Evolutionary conservation across 2,329 filamentous ascomycete genomes (phyloP), one percentile per base, ranked within the genome.

Genomic region (Exophiala calicioides): DNA sequence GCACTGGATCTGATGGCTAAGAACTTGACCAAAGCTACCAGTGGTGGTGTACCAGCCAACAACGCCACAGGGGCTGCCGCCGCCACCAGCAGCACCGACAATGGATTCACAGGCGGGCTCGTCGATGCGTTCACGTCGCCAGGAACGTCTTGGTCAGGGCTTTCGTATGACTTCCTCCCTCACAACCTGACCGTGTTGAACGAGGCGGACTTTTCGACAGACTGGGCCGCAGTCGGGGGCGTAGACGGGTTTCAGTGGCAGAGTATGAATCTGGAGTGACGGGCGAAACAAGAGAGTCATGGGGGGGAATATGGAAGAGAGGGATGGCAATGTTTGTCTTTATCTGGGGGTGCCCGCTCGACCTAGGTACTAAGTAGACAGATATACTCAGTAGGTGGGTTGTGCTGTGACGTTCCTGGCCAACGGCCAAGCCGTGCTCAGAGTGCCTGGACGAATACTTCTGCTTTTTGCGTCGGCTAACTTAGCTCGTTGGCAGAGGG

Each of bases 141-240:
- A n/a, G 27, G 19, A 16, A 50, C 47, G n/a, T 32, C 47, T 5
- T 50, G 40, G 34, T 44, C 40, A 12, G 47, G 47, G 1, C 34
- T 40, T 12, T 50, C 47, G 13, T 50, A 50, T 23, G 47, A 50
- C 27, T 50, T 50, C 35, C 41, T 50, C 34, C 47, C 47, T 30
- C 47, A 50, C 21, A 50, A 34, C 23, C 40, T 50, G 10, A 44
- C 39, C 26, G 41, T 24, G 12, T 21, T 50, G n/a, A 44, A 50
- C 20, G 47, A 40, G 21, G 20, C 40, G 6, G 47, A 50, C 21
- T 39, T 50, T 18, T 44, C 27, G 5, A 13, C 41, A 10, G 47
- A 44, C 18, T 44, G 39, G 46, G 30, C 32, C 15, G 26, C 26
- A 16, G 27, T 30, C 32, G 34, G 34, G n/a, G 29, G 20, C 3